Evolutionary conservation across 2,329 filamentous ascomycete genomes (phyloP).

Genomic region (Cadophora luteo-olivacea): DNA sequence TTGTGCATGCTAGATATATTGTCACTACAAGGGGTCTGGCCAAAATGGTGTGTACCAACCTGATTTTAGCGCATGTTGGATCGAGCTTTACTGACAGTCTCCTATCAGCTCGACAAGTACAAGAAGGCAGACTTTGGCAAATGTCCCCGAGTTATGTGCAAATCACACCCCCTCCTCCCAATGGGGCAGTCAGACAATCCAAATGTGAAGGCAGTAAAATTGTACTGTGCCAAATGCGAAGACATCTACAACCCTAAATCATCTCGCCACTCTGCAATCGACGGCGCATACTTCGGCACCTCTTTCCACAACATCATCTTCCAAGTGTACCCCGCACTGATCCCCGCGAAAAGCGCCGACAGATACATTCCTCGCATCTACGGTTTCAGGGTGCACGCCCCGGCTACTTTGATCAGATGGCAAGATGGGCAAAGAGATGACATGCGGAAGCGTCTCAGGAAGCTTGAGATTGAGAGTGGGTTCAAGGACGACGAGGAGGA

Average conservation of each 20-base stretch:
- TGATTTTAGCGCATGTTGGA: neutral
- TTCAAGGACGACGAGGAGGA: slow-evolving; percentile 74
- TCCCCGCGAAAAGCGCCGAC: slow-evolving; percentile 83
- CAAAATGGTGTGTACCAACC: slow-evolving; percentile 81
- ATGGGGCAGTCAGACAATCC: slow-evolving; percentile 93
- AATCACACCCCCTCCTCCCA: slow-evolving; percentile 89
- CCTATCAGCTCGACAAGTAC: slow-evolving; percentile 90
- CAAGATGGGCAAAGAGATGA: slow-evolving; percentile 82
- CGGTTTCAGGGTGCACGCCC: slow-evolving; percentile 93
- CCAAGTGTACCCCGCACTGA: slow-evolving; percentile 92
- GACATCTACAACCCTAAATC: slow-evolving; percentile 99
- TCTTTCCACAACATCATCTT: slow-evolving; percentile 99
- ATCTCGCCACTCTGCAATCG: slow-evolving; percentile 90
- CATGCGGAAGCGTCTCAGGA: slow-evolving; percentile 77
- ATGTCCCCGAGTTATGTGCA: slow-evolving; percentile 94
- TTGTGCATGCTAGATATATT: slow-evolving; percentile 96
- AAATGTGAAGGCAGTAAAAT: slow-evolving; percentile 88
- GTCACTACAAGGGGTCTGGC: slow-evolving; percentile 91
- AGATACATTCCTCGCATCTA: slow-evolving; percentile 91
- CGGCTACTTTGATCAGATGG: slow-evolving; percentile 88
- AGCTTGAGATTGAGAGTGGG: slow-evolving; percentile 76
- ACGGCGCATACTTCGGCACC: slow-evolving; percentile 97
- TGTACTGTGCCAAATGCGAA: slow-evolving; percentile 97
- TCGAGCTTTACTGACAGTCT: slow-evolving; percentile 29
- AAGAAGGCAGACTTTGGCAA: slow-evolving; percentile 98